These are phyloP conservation scores for Colletotrichum sp. DNA, from an alignment of 2,329 filamentous ascomycete species.

Conservation along the genomic window DNA sequence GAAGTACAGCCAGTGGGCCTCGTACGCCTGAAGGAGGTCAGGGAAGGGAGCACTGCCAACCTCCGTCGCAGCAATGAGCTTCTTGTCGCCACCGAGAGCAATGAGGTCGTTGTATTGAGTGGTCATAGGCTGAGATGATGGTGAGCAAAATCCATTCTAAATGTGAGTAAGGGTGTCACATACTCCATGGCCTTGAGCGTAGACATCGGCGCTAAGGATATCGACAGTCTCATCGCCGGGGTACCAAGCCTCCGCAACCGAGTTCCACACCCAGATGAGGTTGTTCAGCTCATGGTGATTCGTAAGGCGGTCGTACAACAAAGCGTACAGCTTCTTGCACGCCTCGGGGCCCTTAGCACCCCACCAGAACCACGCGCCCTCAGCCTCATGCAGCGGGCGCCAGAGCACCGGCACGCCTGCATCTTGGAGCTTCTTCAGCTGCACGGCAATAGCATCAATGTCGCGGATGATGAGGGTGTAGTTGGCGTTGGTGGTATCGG, in stretches of 20 bases:
- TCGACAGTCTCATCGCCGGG: slow-evolving; percentile 50
- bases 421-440: slow-evolving; percentile 47
- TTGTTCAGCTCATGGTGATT: slow-evolving; percentile 50
- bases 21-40: slow-evolving; percentile 43
- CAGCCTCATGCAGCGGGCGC: slow-evolving; percentile 55
- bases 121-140: slow-evolving; percentile 37
- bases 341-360: slow-evolving; percentile 51
- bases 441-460: slow-evolving; percentile 49
- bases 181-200: slow-evolving; percentile 48
- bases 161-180: slow-evolving; percentile 14
- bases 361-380: slow-evolving; percentile 60
- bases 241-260: slow-evolving; percentile 49
- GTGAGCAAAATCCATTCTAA: too few relatives aligned
- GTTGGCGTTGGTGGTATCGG: slow-evolving; percentile 46
- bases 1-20: slow-evolving; percentile 54
- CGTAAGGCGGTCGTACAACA: slow-evolving; percentile 50
- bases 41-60: slow-evolving; percentile 52
- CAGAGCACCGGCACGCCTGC: slow-evolving; percentile 52
- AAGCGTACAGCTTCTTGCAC: slow-evolving; percentile 45
- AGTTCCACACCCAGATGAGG: slow-evolving; percentile 58
- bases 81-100: slow-evolving; percentile 46
- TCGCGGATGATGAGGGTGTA: slow-evolving; percentile 52
- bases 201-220: slow-evolving; percentile 51
- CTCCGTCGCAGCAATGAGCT: slow-evolving; percentile 52
- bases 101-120: slow-evolving; percentile 49